Percentiles rank a stretch among this genome's conserved stretches.
Evolutionary conservation across 345 rosid genomes (phyloP).

Genomic region (Lagerstroemia speciosa): DNA sequence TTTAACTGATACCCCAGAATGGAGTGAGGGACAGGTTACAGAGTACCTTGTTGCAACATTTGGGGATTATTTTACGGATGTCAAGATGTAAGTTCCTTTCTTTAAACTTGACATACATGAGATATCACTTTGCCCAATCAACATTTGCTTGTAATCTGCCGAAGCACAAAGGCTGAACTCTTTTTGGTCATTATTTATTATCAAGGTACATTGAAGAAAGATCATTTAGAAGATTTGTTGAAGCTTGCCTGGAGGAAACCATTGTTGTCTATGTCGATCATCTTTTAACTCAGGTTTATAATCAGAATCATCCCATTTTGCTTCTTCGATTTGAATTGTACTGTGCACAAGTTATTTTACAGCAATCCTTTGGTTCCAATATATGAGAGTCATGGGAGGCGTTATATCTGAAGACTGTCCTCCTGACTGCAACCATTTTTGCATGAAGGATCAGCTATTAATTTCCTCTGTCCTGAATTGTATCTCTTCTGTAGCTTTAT

Average conservation of each 20-base stretch:
- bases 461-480: neutral
- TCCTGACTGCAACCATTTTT: neutral
- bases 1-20: constrained; percentile 52
- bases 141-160: neutral
- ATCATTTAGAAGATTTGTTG: constrained; percentile 92
- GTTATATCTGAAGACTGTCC: neutral
- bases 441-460: neutral
- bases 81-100: constrained; percentile 66
- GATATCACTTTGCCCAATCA: neutral
- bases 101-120: neutral
- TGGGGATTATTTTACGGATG: constrained; percentile 92
- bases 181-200: constrained; percentile 13
- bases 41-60: constrained; percentile 91
- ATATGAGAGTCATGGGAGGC: neutral
- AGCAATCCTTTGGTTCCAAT: neutral
- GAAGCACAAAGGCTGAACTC: constrained; percentile 5
- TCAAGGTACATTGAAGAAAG: constrained; percentile 91
- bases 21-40: constrained; percentile 94
- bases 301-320: neutral
- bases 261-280: constrained; percentile 77
- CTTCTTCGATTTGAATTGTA: neutral
- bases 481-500: neutral
- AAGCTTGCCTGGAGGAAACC: constrained; percentile 93
- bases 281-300: constrained; percentile 73
- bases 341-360: neutral